Evolutionary conservation across 352 stramenopile species (phyloP), one percentile per base, ranked within the genome.

Genomic region (Pythium coloratum): DNA sequence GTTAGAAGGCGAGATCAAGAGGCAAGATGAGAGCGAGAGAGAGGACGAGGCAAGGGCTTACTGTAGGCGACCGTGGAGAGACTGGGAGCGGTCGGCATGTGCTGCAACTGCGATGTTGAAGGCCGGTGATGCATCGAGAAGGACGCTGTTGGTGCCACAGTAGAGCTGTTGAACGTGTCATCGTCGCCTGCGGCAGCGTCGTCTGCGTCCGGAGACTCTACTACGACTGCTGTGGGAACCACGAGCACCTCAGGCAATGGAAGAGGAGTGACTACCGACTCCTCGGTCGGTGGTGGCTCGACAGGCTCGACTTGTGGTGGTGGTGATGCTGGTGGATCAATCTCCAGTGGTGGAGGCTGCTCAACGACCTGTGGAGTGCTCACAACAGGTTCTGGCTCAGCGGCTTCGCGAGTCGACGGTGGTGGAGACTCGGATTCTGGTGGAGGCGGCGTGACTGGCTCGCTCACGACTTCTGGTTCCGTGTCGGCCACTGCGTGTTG

Each of bases 41-140:
- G 20, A 24, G 20, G 7, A 26, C 4, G 6, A 53, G 12, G 49
- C n/a, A 18, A 16, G 24, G 34, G 67, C 67, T 24, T 74, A 74
- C 67, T 67, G 51, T 57, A 70, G 2, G 67, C 62, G 47, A 73
- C 46, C 13, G 64, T 68, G 18, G 59, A 72, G 16, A 76, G 24
- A 32, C 70, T 80, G 2, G 73, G 68, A 0, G 65, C 59, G 8
- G 73, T 69, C 1, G 56, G 46, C 67, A 76, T 75, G 55, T 77
- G 70, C 5, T 76, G 70, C 32, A 77, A 56, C 24, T 53, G 40
- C 5, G 67, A 26, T 1, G 49, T 49, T 2, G 59, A 55, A 1
- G 30, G 57, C 1, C 38, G 33, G 14, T 64, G 47, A 34, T 10
- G 10, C 9, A 28, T n/a, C n/a, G 38, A 38, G 20, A 54, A 44